Evolutionary conservation across 2,329 filamentous ascomycete genomes (phyloP), one percentile per base, ranked within the genome.

Genomic region (Phialophora verrucosa): DNA sequence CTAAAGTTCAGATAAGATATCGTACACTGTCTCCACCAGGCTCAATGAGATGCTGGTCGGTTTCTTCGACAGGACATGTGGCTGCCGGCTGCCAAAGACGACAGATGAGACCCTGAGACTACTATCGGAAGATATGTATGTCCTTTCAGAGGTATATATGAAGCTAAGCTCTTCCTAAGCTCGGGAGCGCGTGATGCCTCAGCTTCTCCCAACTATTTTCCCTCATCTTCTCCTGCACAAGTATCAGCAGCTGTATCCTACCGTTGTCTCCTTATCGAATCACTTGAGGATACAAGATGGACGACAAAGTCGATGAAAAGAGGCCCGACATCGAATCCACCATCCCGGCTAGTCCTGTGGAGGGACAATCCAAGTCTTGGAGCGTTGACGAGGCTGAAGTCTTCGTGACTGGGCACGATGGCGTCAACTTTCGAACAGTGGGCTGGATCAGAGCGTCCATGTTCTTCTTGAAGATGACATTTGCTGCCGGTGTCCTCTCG

Each of bases 401-500:
- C 1, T 84, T 84, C 73, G 80, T 82, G 71, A 77, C 78, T 29
- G 75, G 75, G 1, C 74, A 78, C 6, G 79, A 80, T 6, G 75
- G 76, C 12, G 81, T 83, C 17, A 77, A 83, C 63, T 84, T 83
- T 63, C 77, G 82, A 29, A 83, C 80, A 7, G 82, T 84, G 12
- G 76, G 78, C 44, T 83, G 83, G 82, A 73, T 80, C 31, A 78
- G 80, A 35, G 81, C 82, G 0, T 79, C 80, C 0, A 78, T 83
- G 50, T 82, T 84, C 59, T 83, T 84, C 65, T 73, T 71, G 38
- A 75, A 75, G 75, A 72, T 98, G 70, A 98, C 98, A 63, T 95
- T 98, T 79, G 92, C 93, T 17, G 90, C 91, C 12, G 94, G 94
- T 0, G 93, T 97, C 77, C 93, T 98, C 71, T 96, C 94, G 20